Base-by-base conservation (phyloP, 805 yeast genomes). In the Zygosaccharomyces rouxii region DNA sequence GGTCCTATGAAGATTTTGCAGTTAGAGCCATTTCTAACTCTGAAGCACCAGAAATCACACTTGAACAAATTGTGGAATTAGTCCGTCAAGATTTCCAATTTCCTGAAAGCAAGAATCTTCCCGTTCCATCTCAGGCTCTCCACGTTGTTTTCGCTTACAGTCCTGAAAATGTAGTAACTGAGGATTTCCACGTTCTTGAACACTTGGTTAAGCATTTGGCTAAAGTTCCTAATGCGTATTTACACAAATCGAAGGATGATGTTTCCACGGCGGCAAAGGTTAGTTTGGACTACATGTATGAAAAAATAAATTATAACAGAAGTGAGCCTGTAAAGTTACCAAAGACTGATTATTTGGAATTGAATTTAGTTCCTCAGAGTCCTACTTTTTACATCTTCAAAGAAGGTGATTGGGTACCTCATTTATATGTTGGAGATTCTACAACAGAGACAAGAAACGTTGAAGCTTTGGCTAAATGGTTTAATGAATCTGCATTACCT, bases 381-480 rank as follows among this genome's bases (percentile, higher is more conserved):
- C 95, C 95, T 2, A 80, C 86, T 13, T 56, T 86, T 16, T 66
- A 81, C 26, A 69, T 83, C 19, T 77, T 83, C 62, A 83, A 78
- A 55, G 84, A 84, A 46, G 76, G 77, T 46, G 69, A 80, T 11
- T 60, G 78, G 47, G 58, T 76, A 28, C 75, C 86, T 0, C 67
- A 70, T 4, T 74, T 82, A 4, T 83, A 65, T 54, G 85, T 78
- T 55, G 80, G 79, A 48, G 80, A 78, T 65, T 81, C 83, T 0
- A 77, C 88, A 5, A 79, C 79, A 42, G 87, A 84, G 55, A 74
- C 77, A 48, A 73, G 94, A 53, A 74, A 78, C 53, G 64, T 65
- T 14, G 70, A 69, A 19, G 64, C 68, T 35, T 70, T 86, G 7
- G 60, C 72, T 53, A 60, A 74, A 13, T 86, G 84, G 71, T 65